phyloP scores from a whole-genome alignment of 768 basidiomycete genomes.

The Xerocomellus chrysenteron region DNA sequence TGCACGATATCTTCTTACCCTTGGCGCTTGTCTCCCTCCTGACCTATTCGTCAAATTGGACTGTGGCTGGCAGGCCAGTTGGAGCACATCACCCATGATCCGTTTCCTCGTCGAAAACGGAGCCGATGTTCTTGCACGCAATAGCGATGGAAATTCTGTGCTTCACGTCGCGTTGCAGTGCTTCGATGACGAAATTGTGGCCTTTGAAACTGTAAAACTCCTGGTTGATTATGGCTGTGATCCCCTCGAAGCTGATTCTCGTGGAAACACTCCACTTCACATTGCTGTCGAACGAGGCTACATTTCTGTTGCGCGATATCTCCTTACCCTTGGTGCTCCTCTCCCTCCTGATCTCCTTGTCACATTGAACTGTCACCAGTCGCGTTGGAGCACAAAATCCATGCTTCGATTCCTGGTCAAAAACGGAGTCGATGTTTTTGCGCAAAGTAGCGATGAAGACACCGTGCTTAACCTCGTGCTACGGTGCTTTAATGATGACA shows the following conservation, averaged over 20 bases:
- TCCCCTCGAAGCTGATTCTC: no score
- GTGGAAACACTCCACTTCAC: not conserved
- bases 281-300: no score
- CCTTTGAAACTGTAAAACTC: no score
- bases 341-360: not conserved
- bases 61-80: no score
- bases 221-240: no score
- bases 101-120: not conserved
- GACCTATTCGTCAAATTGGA: no score
- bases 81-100: not conserved
- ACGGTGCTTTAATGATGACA: not conserved
- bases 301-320: no score
- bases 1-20: no score
- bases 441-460: not conserved
- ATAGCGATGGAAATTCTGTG: not conserved
- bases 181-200: no score
- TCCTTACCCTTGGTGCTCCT: no score
- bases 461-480: not conserved
- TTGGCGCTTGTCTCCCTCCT: no score
- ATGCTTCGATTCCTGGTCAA: not conserved
- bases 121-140: not conserved
- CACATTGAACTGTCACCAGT: not conserved
- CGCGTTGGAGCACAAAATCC: not conserved
- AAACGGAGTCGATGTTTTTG: not conserved
- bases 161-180: not conserved